phyloP scores from a whole-genome alignment of 2,329 filamentous ascomycete genomes.

The Diplodia mutila region DNA sequence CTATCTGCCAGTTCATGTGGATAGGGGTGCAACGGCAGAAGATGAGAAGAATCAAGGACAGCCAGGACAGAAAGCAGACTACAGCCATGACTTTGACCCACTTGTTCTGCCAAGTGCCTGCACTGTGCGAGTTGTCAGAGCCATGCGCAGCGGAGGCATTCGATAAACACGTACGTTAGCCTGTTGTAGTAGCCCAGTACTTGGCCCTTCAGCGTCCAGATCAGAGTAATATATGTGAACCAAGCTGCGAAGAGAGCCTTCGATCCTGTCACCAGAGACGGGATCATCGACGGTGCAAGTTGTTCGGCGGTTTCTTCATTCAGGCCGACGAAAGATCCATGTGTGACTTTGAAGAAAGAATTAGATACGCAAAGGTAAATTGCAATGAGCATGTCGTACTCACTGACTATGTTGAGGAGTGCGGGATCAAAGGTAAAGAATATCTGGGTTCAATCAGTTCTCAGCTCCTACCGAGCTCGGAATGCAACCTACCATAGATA shows the following conservation, averaged over 20 bases:
- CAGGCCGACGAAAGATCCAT: conserved; percentile 14
- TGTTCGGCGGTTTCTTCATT: conserved; percentile 33
- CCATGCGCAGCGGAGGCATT: no score
- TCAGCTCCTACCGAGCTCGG: not conserved
- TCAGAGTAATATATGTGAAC: conserved; percentile 49
- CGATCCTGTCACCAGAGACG: conserved; percentile 39
- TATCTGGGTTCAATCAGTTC: not conserved
- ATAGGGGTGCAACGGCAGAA: conserved; percentile 46
- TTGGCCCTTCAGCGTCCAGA: conserved; percentile 50
- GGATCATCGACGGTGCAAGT: conserved; percentile 38
- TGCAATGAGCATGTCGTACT: not conserved
- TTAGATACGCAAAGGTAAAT: not conserved
- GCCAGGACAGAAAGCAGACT: conserved; percentile 38
- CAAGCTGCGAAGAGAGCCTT: conserved; percentile 44
- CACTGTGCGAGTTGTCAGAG: not conserved
- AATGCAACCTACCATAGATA: conserved; percentile 30
- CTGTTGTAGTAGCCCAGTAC: conserved; percentile 51
- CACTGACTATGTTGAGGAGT: not conserved
- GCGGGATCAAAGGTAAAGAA: conserved; percentile 1
- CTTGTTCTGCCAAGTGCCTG: not conserved
- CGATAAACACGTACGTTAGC: conserved; percentile 43
- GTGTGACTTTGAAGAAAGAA: not conserved
- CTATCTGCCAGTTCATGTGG: conserved; percentile 47
- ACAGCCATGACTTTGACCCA: conserved; percentile 33
- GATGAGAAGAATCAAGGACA: conserved; percentile 41